phyloP scores from a whole-genome alignment of 2,329 filamentous ascomycete genomes.

The Exophiala mesophila region DNA sequence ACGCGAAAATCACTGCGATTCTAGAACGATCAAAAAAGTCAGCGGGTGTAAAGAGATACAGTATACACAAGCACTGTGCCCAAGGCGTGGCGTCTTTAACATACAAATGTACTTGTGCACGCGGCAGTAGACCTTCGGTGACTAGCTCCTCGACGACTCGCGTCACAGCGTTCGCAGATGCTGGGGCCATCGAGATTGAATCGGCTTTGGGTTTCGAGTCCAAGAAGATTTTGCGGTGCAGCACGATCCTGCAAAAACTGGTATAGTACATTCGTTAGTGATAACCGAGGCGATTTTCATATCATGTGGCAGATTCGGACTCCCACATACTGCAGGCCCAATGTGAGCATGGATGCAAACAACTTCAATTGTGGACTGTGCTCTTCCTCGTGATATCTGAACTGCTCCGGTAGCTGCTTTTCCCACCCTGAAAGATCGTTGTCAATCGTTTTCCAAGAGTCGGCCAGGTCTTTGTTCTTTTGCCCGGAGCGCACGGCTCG shows the following conservation, averaged over 20 bases:
- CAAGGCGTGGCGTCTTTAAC: neutral
- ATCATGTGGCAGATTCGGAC: neutral
- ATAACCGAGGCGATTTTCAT: neutral
- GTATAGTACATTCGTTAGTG: conserved; percentile 9
- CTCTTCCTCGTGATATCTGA: conserved; percentile 11
- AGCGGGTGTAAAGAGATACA: conserved; percentile 1
- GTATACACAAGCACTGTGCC: neutral
- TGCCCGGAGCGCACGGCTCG: conserved; percentile 8
- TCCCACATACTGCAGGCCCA: conserved; percentile 13
- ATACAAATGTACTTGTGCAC: conserved; percentile 16
- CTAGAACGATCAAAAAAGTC: conserved; percentile 10
- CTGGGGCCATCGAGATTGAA: conserved; percentile 8
- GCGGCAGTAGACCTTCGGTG: conserved; percentile 10
- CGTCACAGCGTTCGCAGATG: conserved; percentile 20
- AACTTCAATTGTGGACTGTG: conserved; percentile 8
- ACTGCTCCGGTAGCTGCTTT: conserved; percentile 12
- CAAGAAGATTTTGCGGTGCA: conserved; percentile 13
- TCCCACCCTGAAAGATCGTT: conserved; percentile 14
- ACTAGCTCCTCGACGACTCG: conserved; percentile 22
- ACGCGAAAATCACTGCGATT: conserved; percentile 14
- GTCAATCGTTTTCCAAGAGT: conserved; percentile 7
- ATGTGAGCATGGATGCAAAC: conserved; percentile 14
- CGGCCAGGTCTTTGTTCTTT: conserved; percentile 4
- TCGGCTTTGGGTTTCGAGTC: conserved; percentile 9
- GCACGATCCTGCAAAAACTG: conserved; percentile 12